These are phyloP conservation scores for Aethionema arabicum DNA, from an alignment of 345 rosid species.

Conservation along the genomic window DNA sequence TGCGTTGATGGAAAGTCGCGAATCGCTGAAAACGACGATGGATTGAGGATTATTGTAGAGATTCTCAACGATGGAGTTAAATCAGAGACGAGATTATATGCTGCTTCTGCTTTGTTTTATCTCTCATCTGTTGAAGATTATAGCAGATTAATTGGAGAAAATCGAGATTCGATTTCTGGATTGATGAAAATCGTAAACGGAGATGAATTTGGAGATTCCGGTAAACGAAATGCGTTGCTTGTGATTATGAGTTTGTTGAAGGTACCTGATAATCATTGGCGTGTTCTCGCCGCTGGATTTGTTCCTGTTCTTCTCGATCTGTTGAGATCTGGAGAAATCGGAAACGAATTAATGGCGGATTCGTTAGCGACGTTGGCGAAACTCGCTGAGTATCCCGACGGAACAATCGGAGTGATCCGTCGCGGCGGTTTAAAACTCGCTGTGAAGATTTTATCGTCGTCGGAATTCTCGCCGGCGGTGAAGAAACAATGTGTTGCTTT, in stretches of 20 bases:
- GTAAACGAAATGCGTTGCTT: slow-evolving; percentile 64
- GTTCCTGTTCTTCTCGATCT: slow-evolving; percentile 50
- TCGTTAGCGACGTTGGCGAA: slow-evolving; percentile 62
- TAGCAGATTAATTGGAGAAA: slow-evolving; percentile 59
- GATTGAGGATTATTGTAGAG: slow-evolving; percentile 45
- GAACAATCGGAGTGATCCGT: slow-evolving; percentile 47
- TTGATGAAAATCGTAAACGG: slow-evolving; percentile 59
- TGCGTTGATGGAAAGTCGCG: slow-evolving; percentile 51
- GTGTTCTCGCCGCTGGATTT: slow-evolving; percentile 53
- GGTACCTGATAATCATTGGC: slow-evolving; percentile 46
- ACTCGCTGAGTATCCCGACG: slow-evolving; percentile 51
- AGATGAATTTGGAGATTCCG: slow-evolving; percentile 49
- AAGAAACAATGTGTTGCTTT: slow-evolving; percentile 61
- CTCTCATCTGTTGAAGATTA: slow-evolving; percentile 61
- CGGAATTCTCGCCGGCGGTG: slow-evolving; percentile 37
- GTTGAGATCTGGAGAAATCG: slow-evolving; percentile 41
- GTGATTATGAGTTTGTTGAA: slow-evolving; percentile 57
- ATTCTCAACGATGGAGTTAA: slow-evolving; percentile 56
- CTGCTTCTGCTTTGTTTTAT: slow-evolving; percentile 71
- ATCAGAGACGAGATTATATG: slow-evolving; percentile 57
- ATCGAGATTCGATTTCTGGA: slow-evolving; percentile 50
- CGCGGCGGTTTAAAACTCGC: slow-evolving; percentile 46
- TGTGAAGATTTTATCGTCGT: slow-evolving; percentile 37
- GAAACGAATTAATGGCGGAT: slow-evolving; percentile 52
- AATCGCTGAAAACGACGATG: slow-evolving; percentile 53